phyloP scores from a whole-genome alignment of 2,329 filamentous ascomycete species.

The Clarireedia hainanense region DNA sequence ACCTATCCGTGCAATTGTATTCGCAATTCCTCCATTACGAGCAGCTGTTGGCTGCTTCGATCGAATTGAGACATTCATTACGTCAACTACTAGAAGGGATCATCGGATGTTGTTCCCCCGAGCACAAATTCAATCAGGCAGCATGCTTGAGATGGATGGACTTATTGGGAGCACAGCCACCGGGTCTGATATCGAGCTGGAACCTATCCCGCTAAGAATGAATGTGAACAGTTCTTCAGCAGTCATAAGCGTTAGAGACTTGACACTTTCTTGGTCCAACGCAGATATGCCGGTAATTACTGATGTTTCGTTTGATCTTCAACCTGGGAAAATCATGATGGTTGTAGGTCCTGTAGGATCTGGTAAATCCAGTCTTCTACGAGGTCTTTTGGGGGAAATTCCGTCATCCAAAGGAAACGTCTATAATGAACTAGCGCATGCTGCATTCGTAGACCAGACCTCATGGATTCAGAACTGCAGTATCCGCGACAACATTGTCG shows the following conservation, averaged over 20 bases:
- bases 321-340: conserved; percentile 17
- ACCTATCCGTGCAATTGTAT: conserved; percentile 35
- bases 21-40: conserved; percentile 31
- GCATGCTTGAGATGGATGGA: too few relatives aligned
- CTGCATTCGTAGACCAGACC: conserved; percentile 38
- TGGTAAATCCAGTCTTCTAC: conserved; percentile 26
- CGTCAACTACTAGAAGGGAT: conserved; percentile 15
- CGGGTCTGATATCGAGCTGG: conserved; percentile 11
- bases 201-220: conserved; percentile 34
- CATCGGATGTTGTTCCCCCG: conserved; percentile 25
- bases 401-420: conserved; percentile 21
- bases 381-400: conserved; percentile 27
- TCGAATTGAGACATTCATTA: conserved; percentile 33
- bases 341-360: conserved; percentile 29
- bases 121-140: conserved; percentile 11
- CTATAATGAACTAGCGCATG: conserved; percentile 12
- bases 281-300: conserved; percentile 9
- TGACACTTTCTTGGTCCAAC: conserved; percentile 19
- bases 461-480: conserved; percentile 39
- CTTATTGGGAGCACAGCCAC: conserved; percentile 30
- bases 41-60: conserved; percentile 34
- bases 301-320: conserved; percentile 16
- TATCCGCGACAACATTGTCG: conserved; percentile 35
- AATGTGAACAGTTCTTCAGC: neutral
- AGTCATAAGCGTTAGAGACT: conserved; percentile 18